phyloP scores from a whole-genome alignment of 805 yeast species.

The Metschnikowia shivogae region DNA sequence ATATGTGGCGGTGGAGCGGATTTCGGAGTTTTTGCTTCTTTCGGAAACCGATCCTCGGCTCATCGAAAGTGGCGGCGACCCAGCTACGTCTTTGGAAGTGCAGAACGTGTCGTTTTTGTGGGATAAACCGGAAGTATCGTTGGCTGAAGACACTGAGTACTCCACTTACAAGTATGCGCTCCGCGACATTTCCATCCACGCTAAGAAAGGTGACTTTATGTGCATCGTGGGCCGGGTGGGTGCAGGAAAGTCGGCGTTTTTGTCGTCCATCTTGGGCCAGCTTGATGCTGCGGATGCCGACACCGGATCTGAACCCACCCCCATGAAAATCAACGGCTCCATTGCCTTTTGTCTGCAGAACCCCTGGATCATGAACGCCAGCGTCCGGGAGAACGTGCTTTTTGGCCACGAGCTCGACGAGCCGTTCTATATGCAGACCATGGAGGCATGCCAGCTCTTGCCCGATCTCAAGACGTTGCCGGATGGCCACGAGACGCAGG shows the following conservation, averaged over 20 bases:
- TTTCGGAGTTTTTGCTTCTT: constrained; percentile 42
- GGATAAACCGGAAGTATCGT: constrained; percentile 5
- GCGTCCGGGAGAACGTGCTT: constrained; percentile 37
- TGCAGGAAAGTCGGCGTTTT: constrained; percentile 15
- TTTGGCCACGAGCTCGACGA: constrained; percentile 34
- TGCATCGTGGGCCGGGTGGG: constrained; percentile 18
- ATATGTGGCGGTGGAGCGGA: constrained; percentile 53
- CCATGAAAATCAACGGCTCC: constrained; percentile 26
- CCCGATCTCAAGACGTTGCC: constrained; percentile 35
- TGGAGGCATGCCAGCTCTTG: constrained; percentile 35
- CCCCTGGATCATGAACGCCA: constrained; percentile 40
- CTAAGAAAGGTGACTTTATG: constrained; percentile 13
- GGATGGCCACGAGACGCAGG: constrained; percentile 40
- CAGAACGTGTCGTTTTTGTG: constrained; percentile 14
- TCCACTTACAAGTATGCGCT: constrained; percentile 25
- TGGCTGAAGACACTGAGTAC: constrained; percentile 11
- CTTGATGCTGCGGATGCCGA: constrained; percentile 14
- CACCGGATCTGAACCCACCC: constrained; percentile 4
- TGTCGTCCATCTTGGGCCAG: constrained; percentile 16
- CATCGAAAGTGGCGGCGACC: constrained; percentile 4
- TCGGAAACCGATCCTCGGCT: constrained; percentile 17
- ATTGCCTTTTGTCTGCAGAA: constrained; percentile 39
- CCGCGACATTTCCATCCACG: constrained; percentile 7
- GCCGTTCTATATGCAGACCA: constrained; percentile 28
- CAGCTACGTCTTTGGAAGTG: constrained; percentile 4